A percentile compares a stretch with the other conserved stretches of the same genome.
These are phyloP conservation scores for Botrytis fabae DNA, from an alignment of 2,329 filamentous ascomycete species.

Conservation along the genomic window DNA sequence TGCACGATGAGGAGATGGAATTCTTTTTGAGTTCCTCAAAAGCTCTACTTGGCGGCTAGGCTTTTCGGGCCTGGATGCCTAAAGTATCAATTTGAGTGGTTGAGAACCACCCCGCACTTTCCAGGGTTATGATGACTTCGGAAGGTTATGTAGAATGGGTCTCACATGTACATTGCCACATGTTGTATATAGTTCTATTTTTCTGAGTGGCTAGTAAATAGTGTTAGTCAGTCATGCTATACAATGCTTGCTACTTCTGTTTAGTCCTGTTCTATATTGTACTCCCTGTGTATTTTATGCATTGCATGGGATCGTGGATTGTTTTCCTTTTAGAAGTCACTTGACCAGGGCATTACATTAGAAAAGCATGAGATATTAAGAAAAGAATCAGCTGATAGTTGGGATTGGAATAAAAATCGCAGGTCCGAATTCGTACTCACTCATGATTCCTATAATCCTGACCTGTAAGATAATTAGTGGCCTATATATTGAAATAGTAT, in stretches of 20 bases:
- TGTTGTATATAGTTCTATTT: background rate
- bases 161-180: background rate
- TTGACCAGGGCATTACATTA: background rate
- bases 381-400: background rate
- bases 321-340: background rate
- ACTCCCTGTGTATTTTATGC: background rate
- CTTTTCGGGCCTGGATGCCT: conserved; percentile 11
- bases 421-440: background rate
- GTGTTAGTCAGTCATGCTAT: background rate
- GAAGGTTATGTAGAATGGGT: background rate
- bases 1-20: background rate
- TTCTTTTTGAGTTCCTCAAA: background rate
- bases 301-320: background rate
- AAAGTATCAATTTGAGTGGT: background rate
- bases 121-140: background rate
- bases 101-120: conserved; percentile 4
- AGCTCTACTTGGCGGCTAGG: background rate
- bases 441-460: background rate
- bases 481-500: background rate
- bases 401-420: background rate
- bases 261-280: background rate
- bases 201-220: background rate
- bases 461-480: background rate
- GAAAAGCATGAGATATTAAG: background rate
- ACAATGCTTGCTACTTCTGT: background rate